These are phyloP conservation scores for Lactifluus piperatus DNA, from an alignment of 768 basidiomycete species.

Conservation along the genomic window DNA sequence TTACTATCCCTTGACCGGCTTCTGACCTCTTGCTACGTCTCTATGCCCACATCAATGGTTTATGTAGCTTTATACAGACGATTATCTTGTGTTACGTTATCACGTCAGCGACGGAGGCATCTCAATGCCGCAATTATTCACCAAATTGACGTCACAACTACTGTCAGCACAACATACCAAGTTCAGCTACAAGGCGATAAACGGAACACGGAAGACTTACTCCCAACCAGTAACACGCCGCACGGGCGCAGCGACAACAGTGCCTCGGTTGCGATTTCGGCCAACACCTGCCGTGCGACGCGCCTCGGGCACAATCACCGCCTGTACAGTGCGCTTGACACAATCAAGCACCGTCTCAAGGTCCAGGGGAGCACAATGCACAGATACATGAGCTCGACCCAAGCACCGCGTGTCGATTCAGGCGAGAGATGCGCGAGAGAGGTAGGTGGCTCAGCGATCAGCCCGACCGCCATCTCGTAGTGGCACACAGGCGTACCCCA, in stretches of 20 bases:
- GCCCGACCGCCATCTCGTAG: conserved; percentile 73
- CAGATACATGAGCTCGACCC: conserved; percentile 84
- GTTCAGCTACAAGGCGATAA: not conserved
- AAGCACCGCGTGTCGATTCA: conserved; percentile 50
- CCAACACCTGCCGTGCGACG: conserved; percentile 80
- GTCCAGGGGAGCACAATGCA: conserved; percentile 87
- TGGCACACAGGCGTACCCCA: conserved; percentile 95
- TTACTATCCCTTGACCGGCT: no score
- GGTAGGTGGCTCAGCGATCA: conserved; percentile 59
- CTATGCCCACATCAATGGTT: no score
- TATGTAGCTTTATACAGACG: no score
- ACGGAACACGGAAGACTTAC: conserved; percentile 51
- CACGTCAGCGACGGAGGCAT: no score
- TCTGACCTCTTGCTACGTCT: no score
- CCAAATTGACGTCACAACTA: no score
- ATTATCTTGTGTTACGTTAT: no score
- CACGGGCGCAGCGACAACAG: conserved; percentile 86
- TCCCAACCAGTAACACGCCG: conserved; percentile 91
- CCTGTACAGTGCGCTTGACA: conserved; percentile 73
- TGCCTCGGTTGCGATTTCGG: conserved; percentile 79
- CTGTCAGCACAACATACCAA: conserved; percentile 3
- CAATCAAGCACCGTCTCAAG: conserved; percentile 71
- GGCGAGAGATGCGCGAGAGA: conserved; percentile 60
- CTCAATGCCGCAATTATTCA: no score
- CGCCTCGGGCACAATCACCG: conserved; percentile 90